phyloP scores from a whole-genome alignment of 306 rosid species.

The Leucaena leucocephala region DNA sequence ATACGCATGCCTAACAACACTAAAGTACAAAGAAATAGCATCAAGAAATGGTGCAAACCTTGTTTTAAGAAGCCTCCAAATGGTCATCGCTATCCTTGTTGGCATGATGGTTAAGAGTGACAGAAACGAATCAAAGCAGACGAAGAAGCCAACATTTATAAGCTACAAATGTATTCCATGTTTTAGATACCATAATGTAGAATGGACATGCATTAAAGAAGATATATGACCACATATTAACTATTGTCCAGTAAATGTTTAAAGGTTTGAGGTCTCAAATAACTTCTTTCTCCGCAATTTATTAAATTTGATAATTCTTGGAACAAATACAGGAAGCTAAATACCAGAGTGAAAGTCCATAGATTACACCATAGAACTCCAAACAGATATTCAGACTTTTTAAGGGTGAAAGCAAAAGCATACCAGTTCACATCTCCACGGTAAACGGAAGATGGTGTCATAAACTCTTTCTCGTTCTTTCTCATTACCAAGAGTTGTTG shows the following conservation, averaged over 20 bases:
- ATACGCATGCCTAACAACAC: slow-evolving; percentile 32
- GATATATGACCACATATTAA: slow-evolving; percentile 36
- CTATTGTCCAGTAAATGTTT: slow-evolving; percentile 17
- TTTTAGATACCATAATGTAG: slow-evolving; percentile 38
- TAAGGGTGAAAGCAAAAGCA: slow-evolving; percentile 33
- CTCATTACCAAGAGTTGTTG: slow-evolving; percentile 86
- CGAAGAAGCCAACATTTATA: slow-evolving; percentile 93
- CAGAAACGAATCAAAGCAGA: slow-evolving; percentile 95
- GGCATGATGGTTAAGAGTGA: slow-evolving; percentile 97
- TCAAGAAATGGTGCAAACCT: slow-evolving; percentile 62
- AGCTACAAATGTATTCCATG: slow-evolving; percentile 72
- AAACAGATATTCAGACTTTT: slow-evolving; percentile 22
- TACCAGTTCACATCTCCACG: slow-evolving; percentile 99
- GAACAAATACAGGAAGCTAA: slow-evolving; percentile 28
- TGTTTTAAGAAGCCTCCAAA: slow-evolving; percentile 74
- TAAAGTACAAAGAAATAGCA: slow-evolving; percentile 28
- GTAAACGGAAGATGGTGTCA: slow-evolving; percentile 94
- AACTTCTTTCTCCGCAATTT: slow-evolving; percentile 6
- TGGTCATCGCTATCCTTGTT: slow-evolving; percentile 68
- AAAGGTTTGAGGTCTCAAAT: not conserved
- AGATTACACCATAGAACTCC: slow-evolving; percentile 37
- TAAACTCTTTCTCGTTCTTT: slow-evolving; percentile 93
- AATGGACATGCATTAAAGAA: slow-evolving; percentile 20
- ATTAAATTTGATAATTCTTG: slow-evolving; percentile 18
- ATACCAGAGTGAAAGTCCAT: slow-evolving; percentile 22